Conservation (phyloP, 2,329 filamentous ascomycete genomes). For the Rhytidhysteron rufulum region DNA sequence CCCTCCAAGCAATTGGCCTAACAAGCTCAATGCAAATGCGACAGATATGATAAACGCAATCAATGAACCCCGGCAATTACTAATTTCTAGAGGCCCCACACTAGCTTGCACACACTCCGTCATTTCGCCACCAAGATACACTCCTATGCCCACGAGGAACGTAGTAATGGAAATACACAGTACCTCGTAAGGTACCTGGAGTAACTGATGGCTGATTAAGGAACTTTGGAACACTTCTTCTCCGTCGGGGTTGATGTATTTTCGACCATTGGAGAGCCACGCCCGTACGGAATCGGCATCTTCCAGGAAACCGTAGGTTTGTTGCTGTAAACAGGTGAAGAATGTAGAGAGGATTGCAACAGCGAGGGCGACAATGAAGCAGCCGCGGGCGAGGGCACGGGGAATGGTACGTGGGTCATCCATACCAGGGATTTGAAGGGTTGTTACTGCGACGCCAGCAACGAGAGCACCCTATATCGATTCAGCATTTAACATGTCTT, state of each 20-base stretch:
- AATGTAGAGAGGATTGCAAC: slow-evolving; percentile 15
- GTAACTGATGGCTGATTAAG: slow-evolving; percentile 10
- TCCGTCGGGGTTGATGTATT: slow-evolving; percentile 3
- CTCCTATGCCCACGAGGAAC: slow-evolving; percentile 12
- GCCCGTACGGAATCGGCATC: slow-evolving; percentile 8
- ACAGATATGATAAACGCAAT: background rate
- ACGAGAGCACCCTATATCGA: slow-evolving; percentile 19
- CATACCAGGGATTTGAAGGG: slow-evolving; percentile 11
- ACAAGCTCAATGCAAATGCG: background rate
- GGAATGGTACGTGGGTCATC: too few relatives aligned
- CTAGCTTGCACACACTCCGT: background rate
- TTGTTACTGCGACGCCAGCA: slow-evolving; percentile 13
- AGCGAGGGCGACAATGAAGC: slow-evolving; percentile 11
- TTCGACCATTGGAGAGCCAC: slow-evolving; percentile 16
- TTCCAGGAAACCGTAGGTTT: slow-evolving; percentile 9
- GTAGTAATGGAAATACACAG: slow-evolving; percentile 12
- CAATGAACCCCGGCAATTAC: background rate
- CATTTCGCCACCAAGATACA: slow-evolving; percentile 10
- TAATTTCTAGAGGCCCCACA: background rate
- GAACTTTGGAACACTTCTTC: slow-evolving; percentile 12
- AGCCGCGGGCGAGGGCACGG: slow-evolving; percentile 9
- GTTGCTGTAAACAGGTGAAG: slow-evolving; percentile 17
- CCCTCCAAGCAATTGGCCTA: background rate
- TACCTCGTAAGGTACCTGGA: slow-evolving; percentile 16
- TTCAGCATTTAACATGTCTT: too few relatives aligned